phyloP scores from a whole-genome alignment of 164 flowering plant genomes.

The Amborella trichopoda region DNA sequence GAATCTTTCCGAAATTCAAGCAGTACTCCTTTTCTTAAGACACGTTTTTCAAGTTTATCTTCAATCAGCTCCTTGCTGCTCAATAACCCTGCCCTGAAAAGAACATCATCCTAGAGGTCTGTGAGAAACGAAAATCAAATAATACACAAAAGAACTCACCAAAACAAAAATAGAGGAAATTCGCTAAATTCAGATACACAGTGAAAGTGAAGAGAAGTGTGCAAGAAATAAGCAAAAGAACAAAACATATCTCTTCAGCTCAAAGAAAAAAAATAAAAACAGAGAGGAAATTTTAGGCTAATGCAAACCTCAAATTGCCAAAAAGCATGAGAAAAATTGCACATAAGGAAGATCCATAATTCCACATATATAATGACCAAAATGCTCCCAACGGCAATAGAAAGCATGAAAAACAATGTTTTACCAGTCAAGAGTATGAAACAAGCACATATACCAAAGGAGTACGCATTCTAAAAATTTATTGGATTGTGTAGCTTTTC shows the following conservation, averaged over 20 bases:
- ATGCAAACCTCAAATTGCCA: neutral
- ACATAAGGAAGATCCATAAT: neutral
- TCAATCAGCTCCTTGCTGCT: slow-evolving; percentile 33
- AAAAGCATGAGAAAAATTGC: neutral
- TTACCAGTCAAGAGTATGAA: no score
- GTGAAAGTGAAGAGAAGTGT: neutral
- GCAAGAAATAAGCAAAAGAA: no score
- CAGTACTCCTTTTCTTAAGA: slow-evolving; percentile 44
- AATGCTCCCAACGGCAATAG: no score
- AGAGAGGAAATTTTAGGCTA: neutral
- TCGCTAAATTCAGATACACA: neutral
- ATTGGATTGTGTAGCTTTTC: no score
- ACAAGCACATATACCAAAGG: no score
- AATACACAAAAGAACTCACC: no score
- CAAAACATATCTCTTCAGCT: no score
- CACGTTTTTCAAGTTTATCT: slow-evolving; percentile 42
- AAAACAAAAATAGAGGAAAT: no score
- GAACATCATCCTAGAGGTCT: no score
- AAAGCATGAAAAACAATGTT: no score
- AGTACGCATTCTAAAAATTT: no score
- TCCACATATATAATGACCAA: neutral
- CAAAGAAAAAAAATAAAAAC: neutral
- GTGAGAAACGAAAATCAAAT: no score
- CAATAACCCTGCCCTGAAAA: slow-evolving; percentile 31
- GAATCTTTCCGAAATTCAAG: slow-evolving; percentile 83